Evolutionary conservation across 2,329 filamentous ascomycete species (phyloP).

Genomic region (Anthostomella pinea): DNA sequence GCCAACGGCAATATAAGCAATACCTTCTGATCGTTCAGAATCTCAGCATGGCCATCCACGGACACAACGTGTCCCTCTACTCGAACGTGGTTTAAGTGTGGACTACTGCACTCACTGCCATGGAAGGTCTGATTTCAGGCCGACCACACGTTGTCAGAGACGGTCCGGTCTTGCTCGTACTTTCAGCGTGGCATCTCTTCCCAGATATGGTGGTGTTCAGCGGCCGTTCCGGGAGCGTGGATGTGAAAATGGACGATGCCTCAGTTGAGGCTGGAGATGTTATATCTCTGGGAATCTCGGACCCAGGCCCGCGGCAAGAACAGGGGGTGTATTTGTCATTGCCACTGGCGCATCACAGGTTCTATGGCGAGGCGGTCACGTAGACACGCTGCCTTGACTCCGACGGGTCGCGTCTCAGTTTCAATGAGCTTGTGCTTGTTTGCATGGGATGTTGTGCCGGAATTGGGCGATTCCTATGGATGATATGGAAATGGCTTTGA

Average conservation of each 20-base stretch:
- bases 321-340: conserved; percentile 11
- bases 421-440: conserved; percentile 8
- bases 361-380: conserved; percentile 6
- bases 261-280: conserved; percentile 7
- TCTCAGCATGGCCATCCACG: conserved; percentile 6
- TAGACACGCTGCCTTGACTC: neutral
- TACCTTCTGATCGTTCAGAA: conserved; percentile 11
- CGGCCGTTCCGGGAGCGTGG: neutral
- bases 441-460: conserved; percentile 4
- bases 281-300: conserved; percentile 8
- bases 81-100: conserved; percentile 7
- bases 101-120: conserved; percentile 3
- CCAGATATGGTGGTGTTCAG: conserved; percentile 10
- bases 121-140: conserved; percentile 10
- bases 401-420: conserved; percentile 5
- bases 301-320: neutral
- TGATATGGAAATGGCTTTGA: neutral
- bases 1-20: conserved; percentile 9
- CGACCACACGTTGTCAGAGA: conserved; percentile 5
- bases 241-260: conserved; percentile 6
- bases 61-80: neutral
- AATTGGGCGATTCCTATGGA: neutral
- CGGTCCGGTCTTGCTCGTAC: conserved; percentile 7
- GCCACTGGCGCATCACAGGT: conserved; percentile 11
- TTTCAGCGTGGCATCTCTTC: conserved; percentile 14